Percentiles rank a stretch among this genome's conserved stretches.
phyloP scores from a whole-genome alignment of 352 stramenopile species.

The Blastocystis sp. region DNA sequence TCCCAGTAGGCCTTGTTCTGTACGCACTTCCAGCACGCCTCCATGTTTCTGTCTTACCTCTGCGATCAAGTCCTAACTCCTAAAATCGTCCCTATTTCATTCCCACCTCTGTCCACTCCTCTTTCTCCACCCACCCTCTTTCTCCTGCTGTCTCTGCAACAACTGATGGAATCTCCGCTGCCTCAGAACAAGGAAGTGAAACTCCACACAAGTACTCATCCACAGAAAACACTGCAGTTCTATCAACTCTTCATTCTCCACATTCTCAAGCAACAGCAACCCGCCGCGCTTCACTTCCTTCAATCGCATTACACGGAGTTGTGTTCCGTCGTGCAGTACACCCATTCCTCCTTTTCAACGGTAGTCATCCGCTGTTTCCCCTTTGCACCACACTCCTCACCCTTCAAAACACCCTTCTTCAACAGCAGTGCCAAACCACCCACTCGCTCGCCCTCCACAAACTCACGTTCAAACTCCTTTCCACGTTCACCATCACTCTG shows the following conservation, averaged over 20 bases:
- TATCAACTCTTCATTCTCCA: constrained; percentile 9
- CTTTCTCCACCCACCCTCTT: neutral
- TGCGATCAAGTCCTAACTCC: neutral
- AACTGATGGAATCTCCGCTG: neutral
- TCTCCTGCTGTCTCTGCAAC: neutral
- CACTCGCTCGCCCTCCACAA: neutral
- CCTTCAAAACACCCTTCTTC: neutral
- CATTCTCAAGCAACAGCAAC: neutral
- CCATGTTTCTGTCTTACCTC: neutral
- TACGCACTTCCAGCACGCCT: neutral
- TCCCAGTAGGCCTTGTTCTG: neutral
- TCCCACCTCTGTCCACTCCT: neutral
- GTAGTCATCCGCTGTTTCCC: neutral
- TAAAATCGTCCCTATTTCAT: neutral
- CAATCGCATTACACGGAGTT: neutral
- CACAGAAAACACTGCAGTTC: neutral
- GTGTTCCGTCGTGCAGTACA: neutral
- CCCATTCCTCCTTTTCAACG: neutral
- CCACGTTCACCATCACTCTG: neutral
- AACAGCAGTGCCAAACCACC: neutral
- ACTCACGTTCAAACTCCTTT: neutral
- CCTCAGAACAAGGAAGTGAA: neutral
- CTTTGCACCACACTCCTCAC: neutral
- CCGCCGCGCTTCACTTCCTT: neutral
- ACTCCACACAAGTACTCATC: neutral